phyloP scores from a whole-genome alignment of 2,329 filamentous ascomycete genomes.

The Talaromyces sp. region DNA sequence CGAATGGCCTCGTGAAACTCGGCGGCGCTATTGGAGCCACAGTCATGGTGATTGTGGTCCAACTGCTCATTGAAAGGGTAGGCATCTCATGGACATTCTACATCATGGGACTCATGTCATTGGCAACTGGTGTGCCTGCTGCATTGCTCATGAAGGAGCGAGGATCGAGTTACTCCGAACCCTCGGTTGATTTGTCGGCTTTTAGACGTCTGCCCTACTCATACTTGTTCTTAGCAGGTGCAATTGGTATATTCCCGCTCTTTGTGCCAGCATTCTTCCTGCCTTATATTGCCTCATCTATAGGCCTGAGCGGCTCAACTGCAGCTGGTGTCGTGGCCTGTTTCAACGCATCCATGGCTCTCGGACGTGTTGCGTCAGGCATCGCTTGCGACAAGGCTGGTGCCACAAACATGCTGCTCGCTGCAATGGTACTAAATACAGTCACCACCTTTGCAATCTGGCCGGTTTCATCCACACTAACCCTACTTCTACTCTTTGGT shows the following conservation, averaged over 20 bases:
- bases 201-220: background rate
- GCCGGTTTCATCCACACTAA: background rate
- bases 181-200: background rate
- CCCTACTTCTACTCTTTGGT: background rate
- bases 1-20: conserved; percentile 3
- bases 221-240: background rate
- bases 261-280: background rate
- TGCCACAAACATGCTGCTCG: background rate
- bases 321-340: background rate
- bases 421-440: background rate
- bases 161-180: background rate
- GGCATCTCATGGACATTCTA: conserved; percentile 1
- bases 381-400: background rate
- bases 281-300: background rate
- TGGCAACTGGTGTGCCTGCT: background rate
- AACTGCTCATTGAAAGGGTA: background rate
- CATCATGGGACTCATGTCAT: background rate
- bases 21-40: conserved; percentile 2
- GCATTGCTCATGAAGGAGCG: background rate
- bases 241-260: background rate
- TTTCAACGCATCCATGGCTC: conserved; percentile 6
- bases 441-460: conserved; percentile 2
- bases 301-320: background rate
- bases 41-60: background rate
- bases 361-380: background rate